A percentile compares a stretch with the other conserved stretches of the same genome.
Conservation (phyloP, 331 rosid species). For the Arachis monticola region DNA sequence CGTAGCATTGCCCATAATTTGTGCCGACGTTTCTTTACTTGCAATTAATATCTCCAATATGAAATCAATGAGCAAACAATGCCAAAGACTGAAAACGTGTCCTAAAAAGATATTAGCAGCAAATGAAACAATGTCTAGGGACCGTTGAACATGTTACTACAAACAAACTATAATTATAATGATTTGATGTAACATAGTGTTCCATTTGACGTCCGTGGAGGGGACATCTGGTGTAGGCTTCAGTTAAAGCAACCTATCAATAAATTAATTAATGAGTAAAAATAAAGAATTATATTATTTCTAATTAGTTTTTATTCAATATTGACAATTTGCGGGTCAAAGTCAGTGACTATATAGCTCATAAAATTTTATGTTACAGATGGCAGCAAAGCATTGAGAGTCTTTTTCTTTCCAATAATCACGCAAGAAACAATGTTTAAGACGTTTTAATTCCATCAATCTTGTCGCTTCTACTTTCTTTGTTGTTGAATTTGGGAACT, state of each 20-base stretch:
- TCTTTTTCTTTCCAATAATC: background rate
- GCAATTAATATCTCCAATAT: background rate
- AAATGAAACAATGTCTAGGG: background rate
- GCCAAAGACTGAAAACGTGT: background rate
- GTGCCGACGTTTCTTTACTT: background rate
- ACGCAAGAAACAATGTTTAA: background rate
- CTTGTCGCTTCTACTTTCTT: background rate
- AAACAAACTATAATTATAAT: background rate
- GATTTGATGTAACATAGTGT: constrained; percentile 23
- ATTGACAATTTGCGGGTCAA: background rate
- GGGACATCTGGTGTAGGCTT: constrained; percentile 23
- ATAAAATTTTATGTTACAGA: background rate
- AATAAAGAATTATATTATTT: background rate
- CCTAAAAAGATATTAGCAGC: background rate
- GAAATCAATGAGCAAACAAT: background rate
- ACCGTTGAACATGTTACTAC: constrained; percentile 29
- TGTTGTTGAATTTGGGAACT: background rate
- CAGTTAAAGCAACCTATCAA: background rate
- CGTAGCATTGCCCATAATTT: no score
- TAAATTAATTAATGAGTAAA: background rate
- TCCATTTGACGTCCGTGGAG: background rate
- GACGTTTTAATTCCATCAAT: background rate
- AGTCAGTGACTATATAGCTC: background rate
- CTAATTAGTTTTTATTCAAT: background rate
- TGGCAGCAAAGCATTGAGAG: background rate